Conservation (phyloP, 73 alveolate genomes). For the Stentor roeselii region DNA sequence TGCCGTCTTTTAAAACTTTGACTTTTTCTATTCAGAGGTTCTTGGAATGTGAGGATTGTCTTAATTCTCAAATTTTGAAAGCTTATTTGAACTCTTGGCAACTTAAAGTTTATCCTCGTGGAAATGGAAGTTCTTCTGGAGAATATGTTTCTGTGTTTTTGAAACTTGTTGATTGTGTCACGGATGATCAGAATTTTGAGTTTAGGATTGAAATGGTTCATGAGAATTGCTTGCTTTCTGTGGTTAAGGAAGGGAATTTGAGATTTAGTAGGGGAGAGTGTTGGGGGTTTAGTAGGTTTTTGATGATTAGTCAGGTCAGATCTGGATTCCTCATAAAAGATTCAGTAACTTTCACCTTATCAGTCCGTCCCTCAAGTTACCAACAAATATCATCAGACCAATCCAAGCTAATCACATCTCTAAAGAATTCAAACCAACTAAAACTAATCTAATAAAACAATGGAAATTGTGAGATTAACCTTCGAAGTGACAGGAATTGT, state of each 20-base stretch:
- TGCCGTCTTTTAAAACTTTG: background rate
- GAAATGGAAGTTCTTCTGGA: background rate
- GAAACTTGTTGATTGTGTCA: background rate
- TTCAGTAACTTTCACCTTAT: no score
- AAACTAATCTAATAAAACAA: no score
- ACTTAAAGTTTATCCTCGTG: background rate
- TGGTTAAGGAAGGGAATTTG: background rate
- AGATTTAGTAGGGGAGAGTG: background rate
- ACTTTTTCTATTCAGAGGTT: no score
- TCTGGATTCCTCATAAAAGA: no score
- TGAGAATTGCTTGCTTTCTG: no score
- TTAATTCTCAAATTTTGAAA: no score
- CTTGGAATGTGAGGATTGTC: background rate
- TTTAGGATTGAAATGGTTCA: background rate
- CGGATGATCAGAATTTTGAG: background rate
- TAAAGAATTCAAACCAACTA: no score
- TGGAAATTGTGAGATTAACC: background rate
- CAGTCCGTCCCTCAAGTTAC: no score
- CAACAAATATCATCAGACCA: no score
- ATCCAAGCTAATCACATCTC: no score
- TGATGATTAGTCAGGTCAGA: no score
- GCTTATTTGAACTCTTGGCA: background rate
- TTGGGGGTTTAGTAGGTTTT: background rate
- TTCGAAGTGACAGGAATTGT: slow-evolving; percentile 32
- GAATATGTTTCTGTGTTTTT: background rate